Base-by-base conservation (phyloP, 306 rosid species). In the Prosopis cineraria region DNA sequence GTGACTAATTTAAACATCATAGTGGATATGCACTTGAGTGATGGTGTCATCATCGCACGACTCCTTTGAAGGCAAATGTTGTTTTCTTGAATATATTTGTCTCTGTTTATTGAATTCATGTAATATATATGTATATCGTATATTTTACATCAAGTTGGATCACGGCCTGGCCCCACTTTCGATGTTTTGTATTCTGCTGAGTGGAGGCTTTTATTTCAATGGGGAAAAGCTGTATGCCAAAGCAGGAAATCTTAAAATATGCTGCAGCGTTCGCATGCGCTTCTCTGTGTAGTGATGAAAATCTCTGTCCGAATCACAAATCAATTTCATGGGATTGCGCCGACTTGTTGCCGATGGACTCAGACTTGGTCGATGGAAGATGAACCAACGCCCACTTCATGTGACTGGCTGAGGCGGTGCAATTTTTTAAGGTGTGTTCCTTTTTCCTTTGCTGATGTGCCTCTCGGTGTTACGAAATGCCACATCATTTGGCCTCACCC, bases 211-310 rank as follows among this genome's bases (percentile, higher is more conserved):
- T 69, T 22, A 65, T 75, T 80, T 82, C 74, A 65, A 66, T 83
- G 85, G 80, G 53, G 11, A 83, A 86, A 88, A 73, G 84, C 81
- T 83, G 88, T 83, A 80, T 27, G 76, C 78, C 80, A 76, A 76
- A 83, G 76, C 63, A 70, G 55, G 45, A 77, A 50, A 72, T 36
- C 67, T 71, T 63, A 7, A 73, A 81, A 81, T 79, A 63, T 72
- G 78, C 16, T 53, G 34, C 43, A 2, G 52, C 34, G 62, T 11
- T 66, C 41, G 83, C 83, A 77, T 79, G 86, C 83, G 55, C 48
- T 22, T 63, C 60, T 72, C 39, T 64, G 33, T 30, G 10, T 24
- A 6, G 59, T 43, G 69, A 80, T 80, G 55, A 68, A 78, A 41
- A 40, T 31, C 16, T 45, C 16, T 62, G 37, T 33, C 58, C 44